Evolutionary conservation across 1,139 yeast genomes (phyloP), one percentile per base, ranked within the genome.

Genomic region (Eremothecium cymbalariae): DNA sequence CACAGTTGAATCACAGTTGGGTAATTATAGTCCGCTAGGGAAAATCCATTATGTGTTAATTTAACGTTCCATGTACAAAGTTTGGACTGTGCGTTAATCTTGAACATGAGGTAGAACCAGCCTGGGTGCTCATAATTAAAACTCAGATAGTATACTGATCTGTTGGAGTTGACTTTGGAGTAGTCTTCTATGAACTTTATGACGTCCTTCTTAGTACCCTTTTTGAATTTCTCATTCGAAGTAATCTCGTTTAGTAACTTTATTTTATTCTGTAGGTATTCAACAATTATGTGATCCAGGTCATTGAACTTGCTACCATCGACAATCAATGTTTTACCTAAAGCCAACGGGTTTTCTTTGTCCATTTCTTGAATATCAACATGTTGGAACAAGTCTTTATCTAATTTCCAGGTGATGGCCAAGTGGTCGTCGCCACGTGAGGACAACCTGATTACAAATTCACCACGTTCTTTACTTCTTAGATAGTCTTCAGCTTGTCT

Each of bases 391-490:
- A 90, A 65, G 54, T 79, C 82, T 51, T 83, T 90, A 41, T 85
- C 90, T 25, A 93, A 88, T 57, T 90, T 90, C 97, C 98, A 90
- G 0, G 99, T 90, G 25, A 88, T 81, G 2, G 95, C 88, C 48
- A 90, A 70, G 58, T 77, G 95, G 45, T 84, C 82, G 28, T 74
- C 70, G 22, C 98, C 98, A 43, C 79, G 77, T 6, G 95, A 84
- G 1, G 96, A 86, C 8, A 97, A 98, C 48, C 99, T 74, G 39
- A 90, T 84, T 20, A 93, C 94, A 62, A 86, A 74, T 50, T 85
- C 95, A 33, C 99, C 99, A 41, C 88, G 79, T 31, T 78, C 74
- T 57, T 82, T 74, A 11, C 95, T 83, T 8, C 96, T 95, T 52
- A 90, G 68, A 50, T 71, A 88, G 50, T 84, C 94, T 59, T 90